Evolutionary conservation across 2,329 filamentous ascomycete species (phyloP).

Genomic region (Phoma sp.): DNA sequence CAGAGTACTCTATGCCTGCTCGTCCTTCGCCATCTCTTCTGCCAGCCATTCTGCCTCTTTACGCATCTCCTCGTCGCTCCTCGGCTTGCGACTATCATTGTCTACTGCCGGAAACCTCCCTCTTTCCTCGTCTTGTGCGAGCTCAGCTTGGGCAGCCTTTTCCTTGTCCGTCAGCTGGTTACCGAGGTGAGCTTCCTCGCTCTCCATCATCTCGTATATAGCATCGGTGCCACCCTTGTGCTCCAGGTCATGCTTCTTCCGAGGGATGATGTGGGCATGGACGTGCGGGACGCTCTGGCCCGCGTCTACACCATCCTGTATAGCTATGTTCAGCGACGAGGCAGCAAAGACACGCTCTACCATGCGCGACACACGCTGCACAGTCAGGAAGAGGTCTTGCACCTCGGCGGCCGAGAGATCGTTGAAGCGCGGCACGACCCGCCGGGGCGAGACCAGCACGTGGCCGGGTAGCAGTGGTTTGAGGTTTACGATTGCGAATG

Average conservation of each 20-base stretch:
- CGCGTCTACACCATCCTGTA: slow-evolving; percentile 91
- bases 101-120: slow-evolving; percentile 74
- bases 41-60: slow-evolving; percentile 75
- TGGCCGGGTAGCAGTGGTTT: slow-evolving; percentile 94
- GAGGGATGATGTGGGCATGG: slow-evolving; percentile 89
- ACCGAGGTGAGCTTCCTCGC: slow-evolving; percentile 83
- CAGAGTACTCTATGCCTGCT: slow-evolving; percentile 6
- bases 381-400: slow-evolving; percentile 85
- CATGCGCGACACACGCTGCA: slow-evolving; percentile 81
- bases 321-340: slow-evolving; percentile 85
- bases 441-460: slow-evolving; percentile 83
- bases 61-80: slow-evolving; percentile 77
- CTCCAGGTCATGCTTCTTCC: slow-evolving; percentile 65
- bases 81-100: slow-evolving; percentile 66
- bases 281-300: slow-evolving; percentile 95
- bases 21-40: slow-evolving; percentile 58
- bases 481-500: slow-evolving; percentile 91
- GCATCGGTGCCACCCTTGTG: slow-evolving; percentile 68
- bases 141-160: slow-evolving; percentile 50
- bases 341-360: slow-evolving; percentile 68
- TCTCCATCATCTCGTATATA: slow-evolving; percentile 83
- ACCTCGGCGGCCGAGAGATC: slow-evolving; percentile 77
- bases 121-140: slow-evolving; percentile 43
- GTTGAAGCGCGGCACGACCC: slow-evolving; percentile 71
- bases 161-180: slow-evolving; percentile 67